Conservation (phyloP, 208 protist species). For the Porcisia hertigi region DNA sequence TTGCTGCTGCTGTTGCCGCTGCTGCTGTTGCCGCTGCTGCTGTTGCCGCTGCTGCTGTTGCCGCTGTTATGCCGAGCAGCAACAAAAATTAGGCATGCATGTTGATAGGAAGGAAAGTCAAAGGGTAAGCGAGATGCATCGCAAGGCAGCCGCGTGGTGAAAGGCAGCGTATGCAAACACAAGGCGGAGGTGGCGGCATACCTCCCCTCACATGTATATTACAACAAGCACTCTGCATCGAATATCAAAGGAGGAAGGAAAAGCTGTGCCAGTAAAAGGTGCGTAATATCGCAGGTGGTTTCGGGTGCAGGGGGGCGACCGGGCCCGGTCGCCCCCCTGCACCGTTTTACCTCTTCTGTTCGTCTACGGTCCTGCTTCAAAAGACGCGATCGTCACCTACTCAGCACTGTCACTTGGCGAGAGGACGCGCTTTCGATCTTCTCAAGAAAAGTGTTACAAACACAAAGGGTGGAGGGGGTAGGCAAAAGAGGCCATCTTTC, state of each 20-base stretch:
- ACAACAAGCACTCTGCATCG: not conserved
- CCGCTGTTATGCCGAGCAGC: not conserved
- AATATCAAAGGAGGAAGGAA: not conserved
- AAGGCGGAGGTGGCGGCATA: not conserved
- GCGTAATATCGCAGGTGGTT: too few relatives aligned
- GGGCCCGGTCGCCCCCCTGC: not conserved
- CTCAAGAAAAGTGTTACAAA: not conserved
- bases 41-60: not conserved
- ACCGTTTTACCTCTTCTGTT: not conserved
- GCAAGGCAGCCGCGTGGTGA: not conserved
- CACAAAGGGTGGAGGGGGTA: too few relatives aligned
- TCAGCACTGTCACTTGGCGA: not conserved
- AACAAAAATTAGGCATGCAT: too few relatives aligned
- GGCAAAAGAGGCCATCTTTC: not conserved
- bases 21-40: not conserved
- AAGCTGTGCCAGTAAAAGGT: not conserved
- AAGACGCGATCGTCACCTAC: not conserved
- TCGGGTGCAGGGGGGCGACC: not conserved
- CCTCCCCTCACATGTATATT: constrained; percentile 8
- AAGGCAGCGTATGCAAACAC: not conserved
- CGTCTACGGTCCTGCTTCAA: not conserved
- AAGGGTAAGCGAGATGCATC: not conserved
- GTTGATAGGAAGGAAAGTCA: not conserved
- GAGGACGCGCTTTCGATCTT: not conserved
- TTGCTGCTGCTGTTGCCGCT: constrained; percentile 1